Evolutionary conservation across 495 filamentous ascomycete genomes (phyloP), one percentile per base, ranked within the genome.

Genomic region (Talaromyces borbonicus): DNA sequence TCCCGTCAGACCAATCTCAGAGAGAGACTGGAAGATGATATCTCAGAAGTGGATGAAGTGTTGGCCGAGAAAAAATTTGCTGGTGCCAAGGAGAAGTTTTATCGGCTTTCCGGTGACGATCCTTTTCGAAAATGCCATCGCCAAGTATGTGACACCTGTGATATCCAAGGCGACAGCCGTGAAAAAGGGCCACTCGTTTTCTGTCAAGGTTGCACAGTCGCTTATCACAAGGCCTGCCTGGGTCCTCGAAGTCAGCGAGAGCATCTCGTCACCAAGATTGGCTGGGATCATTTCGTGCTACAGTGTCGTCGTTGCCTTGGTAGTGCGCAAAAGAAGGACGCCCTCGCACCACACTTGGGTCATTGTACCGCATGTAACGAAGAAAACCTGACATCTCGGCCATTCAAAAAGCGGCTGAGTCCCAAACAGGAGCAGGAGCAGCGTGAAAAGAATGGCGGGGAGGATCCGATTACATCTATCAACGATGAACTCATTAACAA

Each of bases 251-350:
- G 66, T 24, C 59, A 52, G 8, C 74, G 93, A 33, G 87, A 95
- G 4, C 92, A 97, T 62, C 68, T 90, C n/a, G 87, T 93, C 19
- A 96, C 92, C n/a, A 97, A 95, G 59, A 68, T 96, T 38, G 78
- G 66, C 3, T 66, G 79, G 4, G 79, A 81, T 11, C 67, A 83
- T 12, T 96, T 92, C 53, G 80, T 97, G 30, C 66, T 97, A 27
- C 93, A 99, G 58, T 99, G 93, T 60, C 80, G 78, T 47, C 84
- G 81, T 32, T 99, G 93, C 55, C 67, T 96, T 33, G 79, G 83
- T 18, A 55, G 66, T 14, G 62, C 78, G 27, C 68, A 70, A 43
- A 74, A 75, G 41, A 90, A 85, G 53, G 85, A 96, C 52, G 49
- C 56, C 1, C 68, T 69, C 3, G 76, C 75, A 3, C 90, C 93